Evolutionary conservation across 2,329 filamentous ascomycete genomes (phyloP), one percentile per base, ranked within the genome.

Genomic region (Rhynchosporium graminicola): DNA sequence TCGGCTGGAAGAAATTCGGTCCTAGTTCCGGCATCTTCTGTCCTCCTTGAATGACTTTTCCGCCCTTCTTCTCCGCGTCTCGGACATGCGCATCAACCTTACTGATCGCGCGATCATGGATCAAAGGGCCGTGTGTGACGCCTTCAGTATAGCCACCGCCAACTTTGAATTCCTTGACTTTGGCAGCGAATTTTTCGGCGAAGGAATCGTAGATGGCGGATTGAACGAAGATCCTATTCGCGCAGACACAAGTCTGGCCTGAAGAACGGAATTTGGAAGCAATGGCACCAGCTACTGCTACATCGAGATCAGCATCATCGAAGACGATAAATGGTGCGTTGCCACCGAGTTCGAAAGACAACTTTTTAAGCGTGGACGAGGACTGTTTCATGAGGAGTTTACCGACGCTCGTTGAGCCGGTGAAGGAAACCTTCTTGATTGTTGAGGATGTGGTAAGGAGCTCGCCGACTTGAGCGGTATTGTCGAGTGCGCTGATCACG

Each of bases 281-380:
- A 59, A 98, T 84, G 54, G 92, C 92, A 31, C 93, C 94, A 0
- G 86, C 79, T 0, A 98, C 92, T 2, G 95, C 95, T 4, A 81
- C 79, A 63, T 97, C 93, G 26, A 98, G 79, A 73, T 98, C 91
- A 26, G 94, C 91, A 72, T 98, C 94, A 72, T 98, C 92, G 73
- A 98, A 98, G 40, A 98, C 92, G 68, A 98, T 97, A 75, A 97
- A 96, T 1, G 94, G 94, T 0, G 94, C 91, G 75, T 98, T 98
- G 54, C 94, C 95, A 60, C 94, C 94, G 1, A 98, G 88, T 75
- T 98, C 94, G 75, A 97, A 90, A 0, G 91, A 95, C 46, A 87
- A 75, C 68, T 87, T 84, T 83, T 98, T 98, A 33, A 92, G 79
- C 0, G 92, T 97, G 46, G 85, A 83, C 0, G 92, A 86, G 10